These are phyloP conservation scores for Gomphus bonarii DNA, from an alignment of 1,284 basidiomycete genomes.

Conservation along the genomic window DNA sequence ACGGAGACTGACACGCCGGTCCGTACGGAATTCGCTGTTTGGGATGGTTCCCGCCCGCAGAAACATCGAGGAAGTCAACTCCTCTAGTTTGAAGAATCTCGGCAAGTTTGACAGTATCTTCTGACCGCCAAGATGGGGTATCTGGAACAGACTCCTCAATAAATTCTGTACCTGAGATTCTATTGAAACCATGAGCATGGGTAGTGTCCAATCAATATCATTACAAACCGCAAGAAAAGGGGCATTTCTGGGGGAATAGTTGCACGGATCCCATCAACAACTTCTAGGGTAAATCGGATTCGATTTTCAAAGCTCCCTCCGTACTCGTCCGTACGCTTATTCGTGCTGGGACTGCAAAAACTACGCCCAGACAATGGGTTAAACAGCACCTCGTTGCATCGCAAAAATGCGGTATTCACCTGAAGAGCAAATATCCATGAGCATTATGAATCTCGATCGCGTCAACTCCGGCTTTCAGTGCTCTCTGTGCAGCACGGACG, in stretches of 20 bases:
- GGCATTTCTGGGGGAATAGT: conserved; percentile 50
- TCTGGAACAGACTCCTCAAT: conserved; percentile 39
- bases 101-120: conserved; percentile 48
- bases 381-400: conserved; percentile 10
- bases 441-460: conserved; percentile 64
- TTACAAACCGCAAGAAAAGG: conserved; percentile 55
- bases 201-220: conserved; percentile 29
- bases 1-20: conserved; percentile 33
- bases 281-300: conserved; percentile 46
- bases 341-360: background rate
- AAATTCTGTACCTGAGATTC: conserved; percentile 54
- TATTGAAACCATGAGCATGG: conserved; percentile 27
- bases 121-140: conserved; percentile 44
- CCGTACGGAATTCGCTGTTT: conserved; percentile 34
- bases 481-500: conserved; percentile 42
- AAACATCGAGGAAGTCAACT: conserved; percentile 58
- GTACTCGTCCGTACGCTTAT: conserved; percentile 57
- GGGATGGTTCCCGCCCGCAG: conserved; percentile 46
- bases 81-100: conserved; percentile 44
- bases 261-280: conserved; percentile 41
- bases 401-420: conserved; percentile 9
- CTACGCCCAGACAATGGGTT: background rate
- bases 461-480: conserved; percentile 50
- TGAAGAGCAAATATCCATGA: conserved; percentile 51
- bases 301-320: conserved; percentile 69